Evolutionary conservation across 75 land plant species (phyloP), one percentile per base, ranked within the genome.

Genomic region (Chamaecyparis obtusa): DNA sequence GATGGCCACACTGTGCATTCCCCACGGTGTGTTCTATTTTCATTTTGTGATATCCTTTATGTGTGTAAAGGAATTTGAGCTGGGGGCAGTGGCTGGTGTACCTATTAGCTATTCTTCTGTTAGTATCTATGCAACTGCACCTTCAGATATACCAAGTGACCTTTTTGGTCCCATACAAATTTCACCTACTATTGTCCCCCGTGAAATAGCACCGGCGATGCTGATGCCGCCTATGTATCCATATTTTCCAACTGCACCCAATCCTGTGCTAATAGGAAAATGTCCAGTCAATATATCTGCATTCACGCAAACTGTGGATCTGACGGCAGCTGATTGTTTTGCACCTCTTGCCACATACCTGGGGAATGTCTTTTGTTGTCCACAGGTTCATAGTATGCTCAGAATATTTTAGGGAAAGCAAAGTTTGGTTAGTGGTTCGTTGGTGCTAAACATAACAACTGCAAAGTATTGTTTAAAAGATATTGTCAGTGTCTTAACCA

Each of bases 281-380:
- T 95, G 97, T 87, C 93, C 90, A 79, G 93, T 94, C 77, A 95
- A 95, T 90, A 88, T 95, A 67, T 93, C 95, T 57, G 87, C 86
- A 30, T 86, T 95, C 14, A 89, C 93, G 56, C 55, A 41, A 83
- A 86, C 93, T 64, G 43, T 93, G 84, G 88, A 92, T 3, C 92
- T 84, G 87, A 98, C 99, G 67, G 99, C 99, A 81, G 90, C 89
- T 56, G 99, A 98, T 88, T 98, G 99, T 88, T 88, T 90, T 83
- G 93, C 92, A 35, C 95, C 93, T 84, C 87, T 98, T 19, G 99
- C 99, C 11, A 48, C 90, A 76, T 88, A 94, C 86, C 93, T 98
- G 64, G 99, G 96, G 87, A 93, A 94, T 91, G 99, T 95, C 13
- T 95, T 98, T 71, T 98, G 99, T 87, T 98, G 99, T 87, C 99